Conservation (phyloP, 345 rosid species). For the Eucalyptus curtisii region DNA sequence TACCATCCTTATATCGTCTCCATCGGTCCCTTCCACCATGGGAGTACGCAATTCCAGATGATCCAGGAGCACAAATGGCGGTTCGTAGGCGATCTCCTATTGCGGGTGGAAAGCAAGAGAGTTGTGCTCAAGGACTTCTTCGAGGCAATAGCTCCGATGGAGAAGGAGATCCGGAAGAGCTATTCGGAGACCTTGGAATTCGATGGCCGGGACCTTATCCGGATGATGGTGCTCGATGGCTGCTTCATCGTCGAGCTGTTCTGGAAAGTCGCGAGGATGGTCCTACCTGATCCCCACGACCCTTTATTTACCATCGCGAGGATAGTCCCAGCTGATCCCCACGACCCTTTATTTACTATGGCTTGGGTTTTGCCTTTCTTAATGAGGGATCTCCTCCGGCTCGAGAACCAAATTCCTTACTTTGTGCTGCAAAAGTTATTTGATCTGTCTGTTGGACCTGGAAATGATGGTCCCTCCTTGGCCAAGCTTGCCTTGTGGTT, state of each 20-base stretch:
- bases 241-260: conserved; percentile 53
- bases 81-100: conserved; percentile 27
- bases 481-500: conserved; percentile 39
- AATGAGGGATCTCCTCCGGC: conserved; percentile 42
- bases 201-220: conserved; percentile 20
- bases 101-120: conserved; percentile 2
- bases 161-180: conserved; percentile 35
- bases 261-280: conserved; percentile 31
- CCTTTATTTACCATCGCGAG: conserved; percentile 40
- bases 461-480: conserved; percentile 16
- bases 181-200: conserved; percentile 46
- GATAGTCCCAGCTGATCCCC: conserved; percentile 14
- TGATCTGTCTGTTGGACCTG: conserved; percentile 18
- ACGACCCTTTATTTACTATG: conserved; percentile 64
- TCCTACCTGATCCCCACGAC: conserved; percentile 25
- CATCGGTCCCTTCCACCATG: conserved; percentile 59
- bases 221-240: conserved; percentile 68
- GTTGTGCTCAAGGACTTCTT: conserved; percentile 30
- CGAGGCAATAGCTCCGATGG: conserved; percentile 19
- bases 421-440: conserved; percentile 50
- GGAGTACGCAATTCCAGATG: conserved; percentile 27
- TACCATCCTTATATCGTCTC: conserved; percentile 65
- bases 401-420: conserved; percentile 62
- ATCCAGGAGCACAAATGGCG: conserved; percentile 76
- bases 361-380: conserved; percentile 61